phyloP scores from a whole-genome alignment of 495 filamentous ascomycete species.

The Geoglossum glabrum region DNA sequence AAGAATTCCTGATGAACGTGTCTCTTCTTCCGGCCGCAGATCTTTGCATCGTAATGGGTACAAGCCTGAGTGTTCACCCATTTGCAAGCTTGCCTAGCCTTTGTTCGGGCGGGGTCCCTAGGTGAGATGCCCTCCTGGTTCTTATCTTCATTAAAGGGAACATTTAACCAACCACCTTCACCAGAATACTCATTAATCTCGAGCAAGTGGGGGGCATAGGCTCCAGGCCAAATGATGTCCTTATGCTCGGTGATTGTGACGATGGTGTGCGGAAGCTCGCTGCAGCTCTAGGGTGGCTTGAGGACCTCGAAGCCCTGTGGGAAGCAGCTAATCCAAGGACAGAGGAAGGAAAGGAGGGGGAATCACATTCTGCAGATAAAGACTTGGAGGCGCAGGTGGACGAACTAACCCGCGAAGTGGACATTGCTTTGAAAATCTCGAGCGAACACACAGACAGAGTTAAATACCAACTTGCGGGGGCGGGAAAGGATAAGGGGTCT shows the following conservation, averaged over 20 bases:
- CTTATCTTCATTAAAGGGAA: background rate
- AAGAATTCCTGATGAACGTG: constrained; percentile 40
- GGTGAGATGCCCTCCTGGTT: background rate
- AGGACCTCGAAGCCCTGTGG: constrained; percentile 63
- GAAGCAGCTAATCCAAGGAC: constrained; percentile 26
- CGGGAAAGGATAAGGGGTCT: background rate
- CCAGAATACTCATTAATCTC: constrained; percentile 69
- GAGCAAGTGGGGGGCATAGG: constrained; percentile 58
- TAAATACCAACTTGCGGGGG: background rate
- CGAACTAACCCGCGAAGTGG: constrained; percentile 1
- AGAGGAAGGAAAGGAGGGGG: constrained; percentile 10
- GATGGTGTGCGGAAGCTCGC: constrained; percentile 66
- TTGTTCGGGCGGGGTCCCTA: constrained; percentile 36
- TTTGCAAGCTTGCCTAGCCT: constrained; percentile 62
- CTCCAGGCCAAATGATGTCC: constrained; percentile 52
- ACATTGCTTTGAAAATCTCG: constrained; percentile 4
- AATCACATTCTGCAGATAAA: constrained; percentile 30
- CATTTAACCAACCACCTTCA: background rate
- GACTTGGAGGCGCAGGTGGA: constrained; percentile 5
- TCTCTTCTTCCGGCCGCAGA: constrained; percentile 42
- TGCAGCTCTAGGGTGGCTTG: constrained; percentile 61
- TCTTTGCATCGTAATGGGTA: constrained; percentile 76
- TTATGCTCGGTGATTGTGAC: constrained; percentile 62
- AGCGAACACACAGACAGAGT: background rate
- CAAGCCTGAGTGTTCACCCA: constrained; percentile 71